These are phyloP conservation scores for Erythrobasidium yunnanense DNA, from an alignment of 768 basidiomycete genomes.

Conservation along the genomic window DNA sequence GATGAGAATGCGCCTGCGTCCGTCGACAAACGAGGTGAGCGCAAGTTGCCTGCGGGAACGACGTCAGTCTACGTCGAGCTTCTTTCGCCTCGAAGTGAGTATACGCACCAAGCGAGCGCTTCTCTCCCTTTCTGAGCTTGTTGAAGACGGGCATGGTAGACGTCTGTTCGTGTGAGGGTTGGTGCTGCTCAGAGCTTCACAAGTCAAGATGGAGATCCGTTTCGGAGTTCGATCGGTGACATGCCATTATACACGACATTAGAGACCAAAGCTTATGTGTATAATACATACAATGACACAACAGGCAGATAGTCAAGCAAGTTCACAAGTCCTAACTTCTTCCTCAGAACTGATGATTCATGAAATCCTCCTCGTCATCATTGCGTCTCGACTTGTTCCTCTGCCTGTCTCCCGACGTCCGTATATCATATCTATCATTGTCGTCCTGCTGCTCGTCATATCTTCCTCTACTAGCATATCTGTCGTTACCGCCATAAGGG, in stretches of 20 bases:
- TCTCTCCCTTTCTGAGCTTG: constrained; percentile 22
- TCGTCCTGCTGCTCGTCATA: not conserved
- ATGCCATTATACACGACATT: no score
- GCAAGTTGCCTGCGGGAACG: not conserved
- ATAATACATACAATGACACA: not conserved
- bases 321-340: no score
- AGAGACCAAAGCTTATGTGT: no score
- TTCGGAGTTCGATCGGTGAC: no score
- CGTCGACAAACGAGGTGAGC: not conserved
- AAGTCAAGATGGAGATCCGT: no score
- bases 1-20: not conserved
- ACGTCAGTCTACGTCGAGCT: not conserved
- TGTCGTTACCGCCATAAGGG: not conserved
- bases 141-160: constrained; percentile 1
- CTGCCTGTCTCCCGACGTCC: not conserved
- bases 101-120: not conserved
- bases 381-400: not conserved
- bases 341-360: constrained; percentile 24
- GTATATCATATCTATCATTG: constrained; percentile 15
- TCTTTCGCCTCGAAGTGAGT: not conserved
- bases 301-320: not conserved
- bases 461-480: not conserved
- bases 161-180: not conserved
- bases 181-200: no score
- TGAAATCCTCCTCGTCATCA: constrained; percentile 14